Conservation (phyloP, 495 filamentous ascomycete species). For the Neurospora africana region DNA sequence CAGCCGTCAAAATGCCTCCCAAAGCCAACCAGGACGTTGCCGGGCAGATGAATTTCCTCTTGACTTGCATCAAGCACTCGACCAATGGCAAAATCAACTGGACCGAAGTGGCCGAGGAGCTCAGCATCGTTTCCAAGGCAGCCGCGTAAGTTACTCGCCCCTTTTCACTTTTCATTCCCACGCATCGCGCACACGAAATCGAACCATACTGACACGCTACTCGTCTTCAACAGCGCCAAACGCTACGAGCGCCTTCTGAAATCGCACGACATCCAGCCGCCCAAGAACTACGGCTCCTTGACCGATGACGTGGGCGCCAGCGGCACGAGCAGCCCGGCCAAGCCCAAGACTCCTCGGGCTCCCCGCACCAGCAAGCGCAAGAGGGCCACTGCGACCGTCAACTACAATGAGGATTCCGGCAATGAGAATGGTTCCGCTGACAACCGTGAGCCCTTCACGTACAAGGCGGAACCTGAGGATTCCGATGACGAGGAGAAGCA, state of each 20-base stretch:
- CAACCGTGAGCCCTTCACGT: neutral
- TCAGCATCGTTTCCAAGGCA: conserved; percentile 49
- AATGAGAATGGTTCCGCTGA: neutral
- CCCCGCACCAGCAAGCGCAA: neutral
- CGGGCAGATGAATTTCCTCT: conserved; percentile 50
- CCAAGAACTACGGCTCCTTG: conserved; percentile 1
- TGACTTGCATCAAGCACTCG: conserved; percentile 51
- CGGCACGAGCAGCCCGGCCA: neutral
- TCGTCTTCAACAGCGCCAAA: conserved; percentile 22
- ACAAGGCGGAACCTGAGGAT: neutral
- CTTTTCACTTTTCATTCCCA: neutral
- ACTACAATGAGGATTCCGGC: neutral
- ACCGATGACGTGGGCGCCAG: neutral
- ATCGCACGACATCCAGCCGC: conserved; percentile 35
- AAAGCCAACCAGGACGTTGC: conserved; percentile 29
- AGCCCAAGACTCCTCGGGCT: neutral
- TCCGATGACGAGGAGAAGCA: neutral
- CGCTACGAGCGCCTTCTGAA: conserved; percentile 56
- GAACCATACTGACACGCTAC: neutral
- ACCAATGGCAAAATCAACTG: conserved; percentile 52
- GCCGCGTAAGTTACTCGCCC: conserved; percentile 51
- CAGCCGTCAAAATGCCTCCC: conserved; percentile 34
- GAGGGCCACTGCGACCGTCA: neutral
- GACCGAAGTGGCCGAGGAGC: conserved; percentile 49
- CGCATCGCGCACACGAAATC: neutral